Percentiles rank a stretch among this genome's conserved stretches.
phyloP scores from a whole-genome alignment of 305 asterid species.

The Solanum chacoense region DNA sequence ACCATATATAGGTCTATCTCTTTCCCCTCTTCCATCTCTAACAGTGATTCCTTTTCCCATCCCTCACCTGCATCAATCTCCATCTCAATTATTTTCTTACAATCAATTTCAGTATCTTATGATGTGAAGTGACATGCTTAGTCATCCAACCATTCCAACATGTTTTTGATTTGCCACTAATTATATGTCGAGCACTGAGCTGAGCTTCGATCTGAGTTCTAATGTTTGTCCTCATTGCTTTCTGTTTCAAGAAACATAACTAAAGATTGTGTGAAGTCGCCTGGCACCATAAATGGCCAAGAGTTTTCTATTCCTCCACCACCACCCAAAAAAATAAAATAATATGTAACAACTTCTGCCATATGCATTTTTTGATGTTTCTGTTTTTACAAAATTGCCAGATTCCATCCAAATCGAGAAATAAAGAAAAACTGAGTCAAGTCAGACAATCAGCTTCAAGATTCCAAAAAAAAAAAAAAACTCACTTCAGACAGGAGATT shows the following conservation, averaged over 20 bases:
- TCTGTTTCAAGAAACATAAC: neutral
- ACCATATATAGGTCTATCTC: neutral
- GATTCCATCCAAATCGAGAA: neutral
- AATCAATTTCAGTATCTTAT: neutral
- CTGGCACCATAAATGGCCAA: neutral
- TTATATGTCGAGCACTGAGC: neutral
- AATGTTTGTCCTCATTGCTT: neutral
- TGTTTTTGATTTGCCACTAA: neutral
- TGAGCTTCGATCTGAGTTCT: neutral
- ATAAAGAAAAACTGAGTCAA: neutral
- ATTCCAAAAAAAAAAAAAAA: neutral
- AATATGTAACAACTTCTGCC: neutral
- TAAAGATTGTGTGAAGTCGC: neutral
- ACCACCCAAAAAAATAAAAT: neutral
- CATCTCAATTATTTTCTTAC: neutral
- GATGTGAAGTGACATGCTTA: neutral
- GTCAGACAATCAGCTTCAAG: neutral
- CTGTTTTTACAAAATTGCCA: neutral
- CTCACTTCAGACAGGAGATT: neutral
- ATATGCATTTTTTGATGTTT: neutral
- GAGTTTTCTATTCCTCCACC: neutral
- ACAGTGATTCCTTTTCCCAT: neutral
- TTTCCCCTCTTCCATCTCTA: neutral
- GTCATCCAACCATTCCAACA: neutral
- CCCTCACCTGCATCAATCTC: neutral